Evolutionary conservation across 2,329 filamentous ascomycete species (phyloP).

Genomic region (Trichophyton benhamiae): DNA sequence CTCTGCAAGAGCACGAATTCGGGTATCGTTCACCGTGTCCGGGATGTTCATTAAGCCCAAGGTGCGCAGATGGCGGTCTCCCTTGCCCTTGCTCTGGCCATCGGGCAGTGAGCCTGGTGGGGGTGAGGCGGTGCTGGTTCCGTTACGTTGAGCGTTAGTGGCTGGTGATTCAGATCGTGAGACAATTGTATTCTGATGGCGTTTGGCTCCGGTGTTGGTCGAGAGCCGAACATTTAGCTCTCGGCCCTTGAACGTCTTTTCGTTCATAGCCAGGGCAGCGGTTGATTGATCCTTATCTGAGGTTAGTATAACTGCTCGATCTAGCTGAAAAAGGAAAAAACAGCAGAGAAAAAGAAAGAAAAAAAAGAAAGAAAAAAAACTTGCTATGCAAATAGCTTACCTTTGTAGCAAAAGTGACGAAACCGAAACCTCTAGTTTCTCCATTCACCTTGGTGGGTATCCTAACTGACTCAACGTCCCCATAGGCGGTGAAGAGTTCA

Average conservation of each 20-base stretch:
- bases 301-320: constrained; percentile 10
- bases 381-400: constrained; percentile 21
- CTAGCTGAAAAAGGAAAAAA: not conserved
- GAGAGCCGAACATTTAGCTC: constrained; percentile 53
- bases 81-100: constrained; percentile 26
- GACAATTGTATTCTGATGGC: constrained; percentile 34
- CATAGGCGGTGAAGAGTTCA: constrained; percentile 61
- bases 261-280: constrained; percentile 56
- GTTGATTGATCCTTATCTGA: constrained; percentile 46
- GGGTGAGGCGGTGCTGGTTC: constrained; percentile 11
- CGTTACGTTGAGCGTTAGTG: constrained; percentile 21
- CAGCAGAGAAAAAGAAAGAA: not conserved
- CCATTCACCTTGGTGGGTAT: constrained; percentile 57
- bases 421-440: constrained; percentile 64
- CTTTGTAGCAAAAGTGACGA: constrained; percentile 61
- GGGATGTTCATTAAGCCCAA: constrained; percentile 75
- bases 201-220: constrained; percentile 33
- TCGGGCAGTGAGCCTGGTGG: constrained; percentile 24
- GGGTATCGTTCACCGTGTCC: constrained; percentile 82
- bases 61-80: constrained; percentile 50
- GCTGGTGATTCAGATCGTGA: constrained; percentile 27
- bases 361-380: not conserved
- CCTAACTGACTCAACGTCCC: constrained; percentile 59
- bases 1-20: constrained; percentile 61
- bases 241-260: constrained; percentile 55